Base-by-base conservation (phyloP, 768 basidiomycete species). In the Neoboletus brunneissimus region DNA sequence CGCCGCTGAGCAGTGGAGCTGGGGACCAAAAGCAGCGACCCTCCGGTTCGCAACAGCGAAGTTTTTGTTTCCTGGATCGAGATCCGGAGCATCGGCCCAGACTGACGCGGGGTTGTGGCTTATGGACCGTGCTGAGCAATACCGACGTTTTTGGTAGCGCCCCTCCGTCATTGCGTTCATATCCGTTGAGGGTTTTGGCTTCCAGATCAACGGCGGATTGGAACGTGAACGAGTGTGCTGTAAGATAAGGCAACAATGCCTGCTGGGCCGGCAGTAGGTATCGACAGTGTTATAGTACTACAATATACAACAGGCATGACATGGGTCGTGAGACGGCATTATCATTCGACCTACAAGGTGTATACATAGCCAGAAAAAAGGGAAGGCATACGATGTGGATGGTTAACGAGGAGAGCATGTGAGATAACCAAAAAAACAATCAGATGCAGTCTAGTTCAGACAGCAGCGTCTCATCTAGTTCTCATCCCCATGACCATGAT, bases 41-140 rank as follows among this genome's bases (percentile, higher is more conserved):
- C 64, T 60, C 69, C 69, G 69, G 64, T 71, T 57, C 41, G 56
- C 51, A 45, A 54, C 68, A 69, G 68, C 68, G 68, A 66, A 20
- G 55, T 58, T 56, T 53, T 50, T n/a, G 40, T 59, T 49, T 50
- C 63, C 57, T 56, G 56, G 54, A 68, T 67, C 66, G 64, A 68
- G 67, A 67, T 71, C 53, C 55, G 69, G 64, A 52, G 59, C 53
- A 61, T 59, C 68, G 67, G 62, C 38, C 56, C 67, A 63, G 25
- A 59, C 53, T 57, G 60, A 64, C 60, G 66, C 48, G 67, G 67
- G 67, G 67, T 54, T 64, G 65, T 53, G 37, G 22, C 43, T 61
- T 51, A 54, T 41, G 53, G 51, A 56, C 53, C 53, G 40, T 55
- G 54, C 40, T 57, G 48, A 38, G 43, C 42, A n/a, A 48, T 44